Evolutionary conservation across 805 yeast species (phyloP).

Genomic region (Candida xiaguanensis): DNA sequence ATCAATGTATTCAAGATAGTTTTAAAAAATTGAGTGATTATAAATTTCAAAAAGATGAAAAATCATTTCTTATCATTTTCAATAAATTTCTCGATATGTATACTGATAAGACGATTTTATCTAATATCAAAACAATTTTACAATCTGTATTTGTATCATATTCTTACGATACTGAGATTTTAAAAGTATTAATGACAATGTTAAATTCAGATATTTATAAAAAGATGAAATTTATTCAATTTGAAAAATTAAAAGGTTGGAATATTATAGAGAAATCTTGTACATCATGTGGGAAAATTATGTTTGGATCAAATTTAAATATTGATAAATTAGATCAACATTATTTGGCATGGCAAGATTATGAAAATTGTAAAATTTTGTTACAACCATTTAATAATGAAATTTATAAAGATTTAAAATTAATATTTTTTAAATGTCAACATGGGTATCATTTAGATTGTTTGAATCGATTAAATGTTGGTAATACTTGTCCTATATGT

Average conservation of each 20-base stretch:
- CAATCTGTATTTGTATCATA: conserved; percentile 63
- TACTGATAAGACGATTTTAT: conserved; percentile 46
- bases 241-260: conserved; percentile 59
- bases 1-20: conserved; percentile 28
- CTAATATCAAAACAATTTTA: conserved; percentile 57
- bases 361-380: conserved; percentile 16
- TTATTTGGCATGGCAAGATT: conserved; percentile 57
- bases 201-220: conserved; percentile 54
- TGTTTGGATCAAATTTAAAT: conserved; percentile 61
- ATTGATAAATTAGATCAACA: conserved; percentile 38
- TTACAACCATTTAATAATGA: conserved; percentile 7
- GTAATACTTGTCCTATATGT: conserved; percentile 23
- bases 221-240: conserved; percentile 41
- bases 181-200: conserved; percentile 48
- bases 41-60: conserved; percentile 18
- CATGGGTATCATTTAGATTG: conserved; percentile 66
- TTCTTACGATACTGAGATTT: conserved; percentile 57
- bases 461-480: conserved; percentile 39
- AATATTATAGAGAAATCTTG: conserved; percentile 47
- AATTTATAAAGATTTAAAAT: conserved; percentile 22
- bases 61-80: conserved; percentile 52
- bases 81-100: conserved; percentile 51
- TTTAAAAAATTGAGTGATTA: conserved; percentile 30
- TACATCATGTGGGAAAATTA: conserved; percentile 67
- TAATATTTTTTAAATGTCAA: conserved; percentile 58